These are phyloP conservation scores for Huntiella savannae DNA, from an alignment of 2,329 filamentous ascomycete genomes.

Conservation along the genomic window DNA sequence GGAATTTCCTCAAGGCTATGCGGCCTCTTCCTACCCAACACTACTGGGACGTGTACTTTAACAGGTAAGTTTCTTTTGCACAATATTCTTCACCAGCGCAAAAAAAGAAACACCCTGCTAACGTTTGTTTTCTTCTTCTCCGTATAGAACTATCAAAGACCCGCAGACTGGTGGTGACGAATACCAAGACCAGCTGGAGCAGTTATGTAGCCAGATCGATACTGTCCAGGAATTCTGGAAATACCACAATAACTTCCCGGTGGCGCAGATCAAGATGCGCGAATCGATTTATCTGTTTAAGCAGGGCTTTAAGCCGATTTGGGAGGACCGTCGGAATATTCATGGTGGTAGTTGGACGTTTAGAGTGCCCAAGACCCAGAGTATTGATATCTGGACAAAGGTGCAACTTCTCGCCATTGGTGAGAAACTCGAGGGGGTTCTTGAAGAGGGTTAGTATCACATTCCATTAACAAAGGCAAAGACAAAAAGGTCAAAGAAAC, in stretches of 20 bases:
- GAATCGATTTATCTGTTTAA: slow-evolving; percentile 69
- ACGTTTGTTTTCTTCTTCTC: neutral
- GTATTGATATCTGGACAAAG: slow-evolving; percentile 61
- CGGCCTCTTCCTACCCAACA: slow-evolving; percentile 59
- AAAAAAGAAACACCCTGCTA: neutral
- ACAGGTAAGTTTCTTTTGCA: slow-evolving; percentile 25
- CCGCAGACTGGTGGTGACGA: slow-evolving; percentile 23
- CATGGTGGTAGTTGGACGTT: slow-evolving; percentile 85
- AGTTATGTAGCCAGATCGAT: slow-evolving; percentile 48
- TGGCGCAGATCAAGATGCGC: slow-evolving; percentile 55
- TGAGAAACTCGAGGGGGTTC: slow-evolving; percentile 55
- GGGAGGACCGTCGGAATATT: slow-evolving; percentile 75
- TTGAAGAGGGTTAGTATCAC: slow-evolving; percentile 43
- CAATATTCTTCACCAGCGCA: no score
- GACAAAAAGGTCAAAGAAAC: slow-evolving; percentile 20
- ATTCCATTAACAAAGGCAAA: slow-evolving; percentile 22
- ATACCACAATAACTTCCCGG: slow-evolving; percentile 64
- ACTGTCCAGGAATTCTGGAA: slow-evolving; percentile 74
- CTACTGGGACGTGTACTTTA: slow-evolving; percentile 58
- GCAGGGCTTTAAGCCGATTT: slow-evolving; percentile 54
- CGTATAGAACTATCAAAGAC: slow-evolving; percentile 25
- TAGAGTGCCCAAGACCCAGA: slow-evolving; percentile 58
- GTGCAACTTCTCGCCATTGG: slow-evolving; percentile 68
- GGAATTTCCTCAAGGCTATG: slow-evolving; percentile 60
- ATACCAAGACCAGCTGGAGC: slow-evolving; percentile 38